Evolutionary conservation across 2,329 filamentous ascomycete genomes (phyloP).

Genomic region (Drechslerella stenobrocha): DNA sequence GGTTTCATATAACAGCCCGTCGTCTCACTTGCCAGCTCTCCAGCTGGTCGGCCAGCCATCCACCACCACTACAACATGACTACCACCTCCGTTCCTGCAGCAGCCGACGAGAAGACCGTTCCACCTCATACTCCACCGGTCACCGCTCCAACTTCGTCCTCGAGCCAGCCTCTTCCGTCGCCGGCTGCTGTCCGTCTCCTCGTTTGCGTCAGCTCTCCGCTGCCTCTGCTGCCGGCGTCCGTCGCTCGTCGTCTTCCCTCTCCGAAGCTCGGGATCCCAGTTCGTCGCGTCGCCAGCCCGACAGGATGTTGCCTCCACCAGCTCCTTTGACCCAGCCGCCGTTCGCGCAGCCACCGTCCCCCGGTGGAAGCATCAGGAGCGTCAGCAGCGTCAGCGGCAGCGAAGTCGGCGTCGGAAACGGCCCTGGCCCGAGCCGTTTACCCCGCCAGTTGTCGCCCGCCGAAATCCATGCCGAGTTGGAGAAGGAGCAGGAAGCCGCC

Average conservation of each 20-base stretch:
- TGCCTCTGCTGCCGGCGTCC: slow-evolving; percentile 26
- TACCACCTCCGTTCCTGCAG: slow-evolving; percentile 32
- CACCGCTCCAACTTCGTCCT: slow-evolving; percentile 17
- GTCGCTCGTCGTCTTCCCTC: slow-evolving; percentile 37
- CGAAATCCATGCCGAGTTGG: slow-evolving; percentile 83
- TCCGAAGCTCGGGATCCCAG: slow-evolving; percentile 40
- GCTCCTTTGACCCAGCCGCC: slow-evolving; percentile 41
- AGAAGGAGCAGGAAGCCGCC: slow-evolving; percentile 93
- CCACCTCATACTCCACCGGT: slow-evolving; percentile 10
- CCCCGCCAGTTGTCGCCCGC: slow-evolving; percentile 84
- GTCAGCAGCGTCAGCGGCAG: slow-evolving; percentile 46
- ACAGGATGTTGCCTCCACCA: slow-evolving; percentile 49
- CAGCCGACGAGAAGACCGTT: slow-evolving; percentile 30
- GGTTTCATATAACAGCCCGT: slow-evolving; percentile 9
- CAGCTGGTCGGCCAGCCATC: slow-evolving; percentile 20
- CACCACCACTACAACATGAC: slow-evolving; percentile 46
- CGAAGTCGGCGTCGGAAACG: slow-evolving; percentile 60
- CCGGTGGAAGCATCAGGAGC: slow-evolving; percentile 44
- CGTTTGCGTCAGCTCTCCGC: slow-evolving; percentile 42
- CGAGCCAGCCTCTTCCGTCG: slow-evolving; percentile 15
- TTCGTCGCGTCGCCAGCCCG: slow-evolving; percentile 32
- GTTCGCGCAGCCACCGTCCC: slow-evolving; percentile 44
- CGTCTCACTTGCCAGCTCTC: slow-evolving; percentile 5
- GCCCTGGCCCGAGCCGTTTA: slow-evolving; percentile 77
- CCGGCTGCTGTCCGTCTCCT: slow-evolving; percentile 33